Evolutionary conservation across 1,284 basidiomycete genomes (phyloP), one percentile per base, ranked within the genome.

Genomic region (Microstroma glucosiphilum): DNA sequence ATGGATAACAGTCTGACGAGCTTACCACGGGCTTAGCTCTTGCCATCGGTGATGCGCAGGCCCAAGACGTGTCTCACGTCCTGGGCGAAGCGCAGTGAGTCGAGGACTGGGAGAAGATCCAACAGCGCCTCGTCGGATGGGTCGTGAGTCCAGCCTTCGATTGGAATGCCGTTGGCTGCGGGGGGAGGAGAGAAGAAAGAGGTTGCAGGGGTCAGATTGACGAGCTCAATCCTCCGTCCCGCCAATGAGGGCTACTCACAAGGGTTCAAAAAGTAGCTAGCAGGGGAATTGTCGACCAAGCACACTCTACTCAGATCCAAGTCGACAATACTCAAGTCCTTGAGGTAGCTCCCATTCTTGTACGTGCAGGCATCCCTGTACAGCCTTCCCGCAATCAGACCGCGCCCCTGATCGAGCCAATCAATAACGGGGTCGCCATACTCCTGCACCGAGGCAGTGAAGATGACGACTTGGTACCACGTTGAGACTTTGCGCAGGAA

Each of bases 391-490:
- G 85, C 86, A 51, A 99, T 86, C 62, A 98, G 89, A 0, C 79
- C 80, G 56, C 91, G 85, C 1, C 94, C 94, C 63, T 89, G 91
- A 78, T 99, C 94, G 63, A 99, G 82, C 94, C 96, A 99, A 81
- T 99, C 96, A 72, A 99, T 98, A 30, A 99, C 94, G 0, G 96
- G 94, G 82, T 99, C 94, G 62, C 94, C 94, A 80, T 99, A 99
- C 80, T 98, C 94, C 76, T 92, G 90, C 88, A 99, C 92, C 6
- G 92, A 96, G 1, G 94, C 96, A 19, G 94, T 99, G 81, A 94
- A 99, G 68, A 99, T 91, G 60, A 99, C 93, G 60, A 99, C 87
- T 1, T 93, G 96, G 82, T 99, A 99, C 94, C 94, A 99, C 48
- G 88, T 85, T 25, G 94, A 93, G 53, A 97, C 96, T 62, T 77